Evolutionary conservation across 169 alveolate genomes (phyloP).

Genomic region (Plasmodium berghei): DNA sequence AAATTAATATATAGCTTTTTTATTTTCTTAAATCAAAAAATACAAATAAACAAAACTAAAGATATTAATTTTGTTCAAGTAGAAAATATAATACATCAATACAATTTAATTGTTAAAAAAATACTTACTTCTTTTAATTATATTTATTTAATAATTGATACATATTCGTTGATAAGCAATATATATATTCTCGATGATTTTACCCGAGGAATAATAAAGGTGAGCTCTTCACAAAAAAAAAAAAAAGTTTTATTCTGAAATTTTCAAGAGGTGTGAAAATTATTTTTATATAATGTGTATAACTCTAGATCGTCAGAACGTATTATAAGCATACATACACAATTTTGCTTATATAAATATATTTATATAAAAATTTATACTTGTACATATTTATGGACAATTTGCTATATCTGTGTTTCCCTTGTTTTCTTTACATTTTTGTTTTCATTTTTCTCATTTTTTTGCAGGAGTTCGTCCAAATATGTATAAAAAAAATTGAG

Average conservation of each 20-base stretch:
- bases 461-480: conserved; percentile 65
- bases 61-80: conserved; percentile 1
- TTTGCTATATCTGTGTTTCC: not conserved
- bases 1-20: conserved; percentile 62
- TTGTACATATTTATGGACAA: too few species aligned
- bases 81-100: conserved; percentile 27
- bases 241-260: too few species aligned
- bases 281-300: too few species aligned
- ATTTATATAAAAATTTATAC: too few species aligned
- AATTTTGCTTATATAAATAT: too few species aligned
- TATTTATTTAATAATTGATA: conserved; percentile 44
- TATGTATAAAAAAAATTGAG: conserved; percentile 58
- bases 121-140: conserved; percentile 23
- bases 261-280: too few species aligned
- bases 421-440: not conserved
- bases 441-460: not conserved
- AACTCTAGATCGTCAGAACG: too few species aligned
- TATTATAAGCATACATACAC: too few species aligned
- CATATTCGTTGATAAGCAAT: conserved; percentile 54
- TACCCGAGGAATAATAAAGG: conserved; percentile 61
- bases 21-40: conserved; percentile 48
- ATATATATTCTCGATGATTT: conserved; percentile 24
- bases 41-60: conserved; percentile 13
- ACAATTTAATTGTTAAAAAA: conserved; percentile 40
- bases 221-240: not conserved